These are phyloP conservation scores for Phylloboletellus chloephorus DNA, from an alignment of 1,284 basidiomycete species.

Conservation along the genomic window DNA sequence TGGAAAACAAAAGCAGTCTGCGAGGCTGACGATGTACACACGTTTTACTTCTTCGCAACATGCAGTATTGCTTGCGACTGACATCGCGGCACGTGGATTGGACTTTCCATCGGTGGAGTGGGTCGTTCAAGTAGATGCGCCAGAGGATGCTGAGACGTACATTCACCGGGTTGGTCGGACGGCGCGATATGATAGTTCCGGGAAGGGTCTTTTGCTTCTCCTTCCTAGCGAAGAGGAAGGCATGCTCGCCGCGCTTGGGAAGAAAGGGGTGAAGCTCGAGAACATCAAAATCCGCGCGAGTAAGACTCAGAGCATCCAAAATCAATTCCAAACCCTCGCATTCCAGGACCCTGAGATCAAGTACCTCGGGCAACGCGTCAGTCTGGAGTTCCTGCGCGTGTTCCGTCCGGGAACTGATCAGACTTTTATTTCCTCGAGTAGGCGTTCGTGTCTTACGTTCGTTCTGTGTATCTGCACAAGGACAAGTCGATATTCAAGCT, in stretches of 20 bases:
- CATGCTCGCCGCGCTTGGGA: conserved; percentile 68
- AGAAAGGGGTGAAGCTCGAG: conserved; percentile 71
- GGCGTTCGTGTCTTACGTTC: conserved; percentile 96
- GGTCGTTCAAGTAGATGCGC: conserved; percentile 97
- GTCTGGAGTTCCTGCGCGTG: conserved; percentile 26
- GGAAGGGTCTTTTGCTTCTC: conserved; percentile 81
- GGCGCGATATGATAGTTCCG: conserved; percentile 88
- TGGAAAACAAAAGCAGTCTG: conserved; percentile 95
- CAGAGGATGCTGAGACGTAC: conserved; percentile 97
- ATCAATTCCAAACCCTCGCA: conserved; percentile 87
- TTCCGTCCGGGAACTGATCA: conserved; percentile 8
- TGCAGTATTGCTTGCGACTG: conserved; percentile 89
- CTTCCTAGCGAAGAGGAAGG: conserved; percentile 91
- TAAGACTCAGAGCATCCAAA: conserved; percentile 82
- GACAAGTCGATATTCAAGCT: conserved; percentile 93
- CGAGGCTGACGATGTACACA: conserved; percentile 77
- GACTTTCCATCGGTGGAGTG: conserved; percentile 98
- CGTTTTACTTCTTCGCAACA: conserved; percentile 77
- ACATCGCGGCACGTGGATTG: conserved; percentile 93
- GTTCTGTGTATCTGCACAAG: conserved; percentile 90
- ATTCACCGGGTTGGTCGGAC: conserved; percentile 97
- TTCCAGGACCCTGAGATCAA: conserved; percentile 98
- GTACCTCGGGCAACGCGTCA: conserved; percentile 88
- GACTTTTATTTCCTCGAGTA: conserved; percentile 30
- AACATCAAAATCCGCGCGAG: conserved; percentile 90